Percentiles rank a stretch among this genome's conserved stretches.
Conservation (phyloP, 139 green algal species). For the Zygnema cylindricum region DNA sequence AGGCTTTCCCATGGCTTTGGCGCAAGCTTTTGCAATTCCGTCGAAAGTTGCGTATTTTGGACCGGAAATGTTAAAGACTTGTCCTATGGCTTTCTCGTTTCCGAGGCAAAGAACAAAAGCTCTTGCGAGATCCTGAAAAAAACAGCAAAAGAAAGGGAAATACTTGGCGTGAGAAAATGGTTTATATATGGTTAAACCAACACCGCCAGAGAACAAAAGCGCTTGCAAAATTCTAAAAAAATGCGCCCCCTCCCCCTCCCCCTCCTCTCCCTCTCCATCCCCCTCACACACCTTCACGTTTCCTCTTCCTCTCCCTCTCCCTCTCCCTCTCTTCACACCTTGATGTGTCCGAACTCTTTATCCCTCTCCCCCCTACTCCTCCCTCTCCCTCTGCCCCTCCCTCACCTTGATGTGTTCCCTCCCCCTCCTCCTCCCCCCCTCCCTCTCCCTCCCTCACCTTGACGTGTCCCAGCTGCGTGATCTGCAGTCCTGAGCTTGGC, state of each 20-base stretch:
- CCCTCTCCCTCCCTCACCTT: no score
- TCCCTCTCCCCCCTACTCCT: no score
- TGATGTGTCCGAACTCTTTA: no score
- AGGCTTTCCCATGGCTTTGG: slow-evolving; percentile 78
- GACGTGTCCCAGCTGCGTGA: slow-evolving; percentile 66
- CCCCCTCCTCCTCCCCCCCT: no score
- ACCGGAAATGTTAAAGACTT: slow-evolving; percentile 70
- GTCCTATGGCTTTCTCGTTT: slow-evolving; percentile 61
- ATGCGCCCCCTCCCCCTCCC: neutral
- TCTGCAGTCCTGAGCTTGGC: slow-evolving; percentile 85
- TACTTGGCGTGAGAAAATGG: neutral
- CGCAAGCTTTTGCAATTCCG: slow-evolving; percentile 91
- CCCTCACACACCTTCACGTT: no score
- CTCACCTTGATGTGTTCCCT: no score
- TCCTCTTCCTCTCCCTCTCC: no score
- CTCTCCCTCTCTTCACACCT: neutral
- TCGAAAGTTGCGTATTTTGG: slow-evolving; percentile 92
- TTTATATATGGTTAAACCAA: no score
- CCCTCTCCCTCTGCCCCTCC: no score
- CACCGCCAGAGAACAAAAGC: neutral
- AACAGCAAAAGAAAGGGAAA: neutral
- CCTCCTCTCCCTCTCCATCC: no score
- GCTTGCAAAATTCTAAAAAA: neutral
- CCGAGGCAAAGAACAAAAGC: slow-evolving; percentile 78
- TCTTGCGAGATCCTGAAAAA: slow-evolving; percentile 67